A percentile compares a stretch with the other conserved stretches of the same genome.
phyloP scores from a whole-genome alignment of 2,329 filamentous ascomycete genomes.

The Arachnopeziza araneosa region DNA sequence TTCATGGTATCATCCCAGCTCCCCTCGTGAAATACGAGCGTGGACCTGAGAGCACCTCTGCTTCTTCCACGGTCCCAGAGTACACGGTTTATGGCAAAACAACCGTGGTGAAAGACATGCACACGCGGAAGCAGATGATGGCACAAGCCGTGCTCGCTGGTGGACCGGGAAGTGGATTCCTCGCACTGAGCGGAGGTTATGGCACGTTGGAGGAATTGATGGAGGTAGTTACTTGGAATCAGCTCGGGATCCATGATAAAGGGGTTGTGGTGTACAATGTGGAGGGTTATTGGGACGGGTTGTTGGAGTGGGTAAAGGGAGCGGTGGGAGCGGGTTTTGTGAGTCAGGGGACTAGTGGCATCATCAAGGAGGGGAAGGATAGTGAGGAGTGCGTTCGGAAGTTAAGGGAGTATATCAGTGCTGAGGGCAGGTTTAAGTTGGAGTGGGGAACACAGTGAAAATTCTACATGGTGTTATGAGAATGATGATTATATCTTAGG shows the following conservation, averaged over 20 bases:
- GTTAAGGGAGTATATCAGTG: conserved; percentile 69
- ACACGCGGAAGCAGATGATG: conserved; percentile 93
- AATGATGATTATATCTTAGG: neutral
- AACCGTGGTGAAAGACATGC: conserved; percentile 92
- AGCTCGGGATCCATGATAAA: conserved; percentile 81
- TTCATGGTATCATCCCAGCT: conserved; percentile 90
- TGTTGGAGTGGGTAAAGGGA: conserved; percentile 75
- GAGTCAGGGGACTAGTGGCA: conserved; percentile 60
- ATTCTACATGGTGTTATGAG: neutral
- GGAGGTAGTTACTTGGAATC: conserved; percentile 90
- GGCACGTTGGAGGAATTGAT: conserved; percentile 96
- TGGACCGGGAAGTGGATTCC: conserved; percentile 79
- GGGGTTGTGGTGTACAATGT: conserved; percentile 82
- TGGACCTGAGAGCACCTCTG: conserved; percentile 49
- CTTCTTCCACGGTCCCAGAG: conserved; percentile 37
- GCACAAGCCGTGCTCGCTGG: conserved; percentile 78
- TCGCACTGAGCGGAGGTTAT: conserved; percentile 83
- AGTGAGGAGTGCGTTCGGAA: conserved; percentile 66
- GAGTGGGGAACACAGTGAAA: conserved; percentile 54
- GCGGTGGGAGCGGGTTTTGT: conserved; percentile 77
- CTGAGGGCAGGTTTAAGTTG: conserved; percentile 70
- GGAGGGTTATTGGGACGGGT: conserved; percentile 85
- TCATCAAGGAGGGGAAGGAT: conserved; percentile 70
- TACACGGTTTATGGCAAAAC: conserved; percentile 66
- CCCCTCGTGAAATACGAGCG: conserved; percentile 77